Evolutionary conservation across 2,329 filamentous ascomycete species (phyloP), one percentile per base, ranked within the genome.

Genomic region (Ceratocystis huliohia): DNA sequence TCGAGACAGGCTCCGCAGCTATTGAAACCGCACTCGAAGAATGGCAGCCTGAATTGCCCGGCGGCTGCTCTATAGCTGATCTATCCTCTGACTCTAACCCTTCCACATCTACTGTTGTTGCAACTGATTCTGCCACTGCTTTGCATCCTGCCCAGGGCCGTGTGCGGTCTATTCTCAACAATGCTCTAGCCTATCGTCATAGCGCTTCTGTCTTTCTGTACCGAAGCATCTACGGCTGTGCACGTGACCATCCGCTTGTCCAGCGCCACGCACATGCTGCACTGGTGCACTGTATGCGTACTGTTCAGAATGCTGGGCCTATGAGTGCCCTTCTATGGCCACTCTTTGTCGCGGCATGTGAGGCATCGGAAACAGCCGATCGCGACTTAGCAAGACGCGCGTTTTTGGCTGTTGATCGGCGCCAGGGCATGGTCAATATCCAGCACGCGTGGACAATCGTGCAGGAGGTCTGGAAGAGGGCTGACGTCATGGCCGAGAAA

Each of bases 341-440:
- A 0, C 75, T 96, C 2, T 87, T 87, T 70, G 83, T 84, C 8
- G 81, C 83, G 1, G 79, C 82, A 1, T 86, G 84, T 71, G 84
- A 87, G 72, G 84, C 84, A 0, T 74, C 77, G 7, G 76, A 72
- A 17, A 70, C 73, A 1, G 75, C 74, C 7, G 84, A 87, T 71
- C 75, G 84, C 17, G 76, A 75, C 5, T 73, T 83, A 20, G 82
- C 84, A 3, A 73, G 76, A 30, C 75, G 76, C 65, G 76, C 81
- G 0, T 86, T 87, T 70, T 72, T 74, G 3, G 80, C 79, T 4
- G 77, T 85, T 7, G 80, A 82, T 67, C 77, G 75, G 65, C 75
- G 83, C 20, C 85, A 87, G 72, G 84, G 84, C 22, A 87, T 87
- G 84, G 80, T 79, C 20, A 88, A 87, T 70, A 86, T 87, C 67